Conservation (phyloP, 148 eudicot genomes). For the Polygonum aviculare region DNA sequence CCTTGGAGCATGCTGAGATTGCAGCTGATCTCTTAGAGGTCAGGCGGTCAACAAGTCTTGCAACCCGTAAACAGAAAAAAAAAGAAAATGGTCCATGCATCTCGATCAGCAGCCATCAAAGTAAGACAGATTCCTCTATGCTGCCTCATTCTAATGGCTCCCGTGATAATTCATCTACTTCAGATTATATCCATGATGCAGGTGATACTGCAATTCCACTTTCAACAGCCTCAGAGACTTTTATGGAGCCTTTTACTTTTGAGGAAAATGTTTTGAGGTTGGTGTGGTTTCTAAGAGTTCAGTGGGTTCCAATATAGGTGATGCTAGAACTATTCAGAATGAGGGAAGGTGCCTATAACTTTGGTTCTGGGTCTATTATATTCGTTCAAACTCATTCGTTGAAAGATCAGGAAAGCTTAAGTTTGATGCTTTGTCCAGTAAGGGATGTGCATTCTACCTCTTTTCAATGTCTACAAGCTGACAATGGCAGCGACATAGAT, state of each 20-base stretch:
- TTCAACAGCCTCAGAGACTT: constrained; percentile 14
- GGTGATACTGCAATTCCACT: constrained; percentile 21
- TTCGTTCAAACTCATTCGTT: not conserved
- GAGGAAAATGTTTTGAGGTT: constrained; percentile 22
- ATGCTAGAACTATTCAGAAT: constrained; percentile 8
- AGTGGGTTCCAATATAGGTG: constrained; percentile 8
- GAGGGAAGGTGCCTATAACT: constrained; percentile 14
- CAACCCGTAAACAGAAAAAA: constrained; percentile 22
- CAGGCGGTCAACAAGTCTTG: constrained; percentile 86
- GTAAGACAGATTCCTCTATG: not conserved
- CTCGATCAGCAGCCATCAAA: constrained; percentile 17
- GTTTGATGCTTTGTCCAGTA: not conserved
- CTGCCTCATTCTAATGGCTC: not conserved
- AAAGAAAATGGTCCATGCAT: constrained; percentile 5
- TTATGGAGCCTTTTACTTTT: constrained; percentile 17
- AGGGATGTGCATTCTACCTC: constrained; percentile 7
- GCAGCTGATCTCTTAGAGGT: constrained; percentile 91
- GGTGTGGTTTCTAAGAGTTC: constrained; percentile 15
- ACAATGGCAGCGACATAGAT: constrained; percentile 11
- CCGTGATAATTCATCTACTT: not conserved
- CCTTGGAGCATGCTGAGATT: constrained; percentile 74
- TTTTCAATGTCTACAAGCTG: not conserved
- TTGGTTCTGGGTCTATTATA: not conserved
- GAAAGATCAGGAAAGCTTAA: not conserved
- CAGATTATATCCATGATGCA: not conserved